Base-by-base conservation (phyloP, 345 rosid species). In the Laguncularia racemosa region DNA sequence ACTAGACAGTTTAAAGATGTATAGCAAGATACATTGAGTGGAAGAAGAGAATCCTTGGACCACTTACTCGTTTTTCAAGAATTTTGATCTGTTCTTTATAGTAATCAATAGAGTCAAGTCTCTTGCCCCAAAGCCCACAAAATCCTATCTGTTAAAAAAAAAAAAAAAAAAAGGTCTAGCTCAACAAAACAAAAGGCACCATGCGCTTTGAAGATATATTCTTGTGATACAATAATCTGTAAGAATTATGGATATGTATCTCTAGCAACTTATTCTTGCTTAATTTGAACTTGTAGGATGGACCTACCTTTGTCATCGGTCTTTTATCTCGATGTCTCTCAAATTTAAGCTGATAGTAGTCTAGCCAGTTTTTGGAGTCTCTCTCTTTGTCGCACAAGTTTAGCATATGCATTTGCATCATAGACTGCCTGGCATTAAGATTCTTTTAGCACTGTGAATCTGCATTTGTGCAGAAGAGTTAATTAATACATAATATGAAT, bases 321-420 rank as follows among this genome's bases (percentile, higher is more conserved):
- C 72, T 80, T 71, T 85, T 93, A 1, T 81, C 95, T 6, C 88
- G 85, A 59, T 86, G 75, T 58, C 99, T 84, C 74, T 89, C 95
- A 71, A 72, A 77, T 71, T 85, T 89, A 28, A 89, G 81, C 57
- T 80, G 88, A 72, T 89, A 73, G 60, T 85, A 93, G 68, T 89
- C 99, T 56, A 82, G 79, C 99, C 97, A 89, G 65, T 82, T 83
- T n/a, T 73, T 66, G 95, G 49, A 93, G 80, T 76, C 89, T 78
- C 17, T 78, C 80, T 63, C 96, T 76, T 84, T 76, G 75, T 56
- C 83, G 83, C 63, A 74, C 97, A 59, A 85, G 67, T 67, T 70
- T 78, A 49, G 90, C 86, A 52, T 71, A 93, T 60, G 64, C 85
- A 75, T 85, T 93, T 16, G 97, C 92, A 46, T 93, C 71, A 55